Evolutionary conservation across 306 rosid genomes (phyloP).

Genomic region (Castanea mollissima): DNA sequence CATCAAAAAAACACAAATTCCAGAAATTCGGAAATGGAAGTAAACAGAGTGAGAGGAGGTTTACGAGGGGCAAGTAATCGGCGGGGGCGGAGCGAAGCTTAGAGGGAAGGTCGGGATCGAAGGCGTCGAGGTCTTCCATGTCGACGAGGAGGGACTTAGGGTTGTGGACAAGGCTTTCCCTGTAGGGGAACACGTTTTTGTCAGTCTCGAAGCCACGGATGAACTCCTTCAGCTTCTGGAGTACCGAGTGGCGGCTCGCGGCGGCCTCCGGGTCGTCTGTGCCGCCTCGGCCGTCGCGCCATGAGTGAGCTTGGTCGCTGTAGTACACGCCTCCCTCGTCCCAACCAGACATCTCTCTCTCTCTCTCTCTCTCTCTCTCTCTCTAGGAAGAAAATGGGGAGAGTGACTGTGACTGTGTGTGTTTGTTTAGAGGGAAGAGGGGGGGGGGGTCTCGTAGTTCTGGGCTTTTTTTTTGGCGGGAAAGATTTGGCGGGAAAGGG

Average conservation of each 20-base stretch:
- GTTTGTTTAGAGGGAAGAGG: neutral
- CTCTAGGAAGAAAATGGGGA: neutral
- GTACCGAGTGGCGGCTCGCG: slow-evolving; percentile 61
- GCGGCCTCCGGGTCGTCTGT: slow-evolving; percentile 36
- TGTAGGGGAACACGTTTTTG: slow-evolving; percentile 71
- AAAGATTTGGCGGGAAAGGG: slow-evolving; percentile 48
- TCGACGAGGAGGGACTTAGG: slow-evolving; percentile 61
- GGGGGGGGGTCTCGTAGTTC: no score
- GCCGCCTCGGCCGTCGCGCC: slow-evolving; percentile 50
- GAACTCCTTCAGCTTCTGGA: slow-evolving; percentile 90
- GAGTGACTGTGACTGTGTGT: neutral
- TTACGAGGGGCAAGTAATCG: slow-evolving; percentile 76
- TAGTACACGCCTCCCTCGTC: slow-evolving; percentile 95
- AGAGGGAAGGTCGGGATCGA: slow-evolving; percentile 74
- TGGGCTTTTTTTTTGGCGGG: slow-evolving; percentile 40
- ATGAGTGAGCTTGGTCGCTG: slow-evolving; percentile 93
- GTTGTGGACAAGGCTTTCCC: slow-evolving; percentile 76
- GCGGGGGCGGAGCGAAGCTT: slow-evolving; percentile 81
- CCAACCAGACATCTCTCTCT: slow-evolving; percentile 85
- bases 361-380: slow-evolving; percentile 15
- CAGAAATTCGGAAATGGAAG: neutral
- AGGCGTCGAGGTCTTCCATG: slow-evolving; percentile 73
- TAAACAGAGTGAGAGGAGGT: neutral
- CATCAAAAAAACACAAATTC: neutral
- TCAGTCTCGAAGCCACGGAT: slow-evolving; percentile 75